Base-by-base conservation (phyloP, 306 rosid species). In the Luffa aegyptiaca region DNA sequence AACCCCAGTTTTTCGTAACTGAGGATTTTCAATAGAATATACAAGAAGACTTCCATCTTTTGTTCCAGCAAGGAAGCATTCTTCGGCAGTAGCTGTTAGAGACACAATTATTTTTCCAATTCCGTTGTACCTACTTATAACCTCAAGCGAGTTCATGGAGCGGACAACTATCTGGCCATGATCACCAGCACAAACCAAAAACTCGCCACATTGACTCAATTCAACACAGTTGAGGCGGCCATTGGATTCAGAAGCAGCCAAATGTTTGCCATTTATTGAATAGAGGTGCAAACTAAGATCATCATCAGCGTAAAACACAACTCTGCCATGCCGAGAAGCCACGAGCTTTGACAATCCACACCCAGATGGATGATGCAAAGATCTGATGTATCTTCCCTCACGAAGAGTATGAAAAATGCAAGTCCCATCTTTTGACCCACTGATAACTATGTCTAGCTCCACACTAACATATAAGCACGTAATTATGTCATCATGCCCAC, bases 401-500 rank as follows among this genome's bases (percentile, higher is more conserved):
- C 91, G 90, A 44, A 95, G 89, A 61, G 98, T 95, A 84, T 95
- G 98, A 80, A 95, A 92, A 85, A 91, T 88, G 78, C 97, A 92
- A 75, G 98, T 95, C 83, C 98, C 97, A 86, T 95, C 98, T 84
- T 92, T 95, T 13, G 98, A 95, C 65, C 98, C 98, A 87, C 98
- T 92, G 84, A 95, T 92, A 86, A 95, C 91, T 51, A 92, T 89
- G 83, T 95, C 98, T 85, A 95, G 98, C 88, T 95, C 98, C 59
- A 85, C 87, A 8, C 96, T 95, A 59, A 92, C 90, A 88, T 83
- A 86, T 80, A 95, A 88, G 87, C 97, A 90, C 68, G 98, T 92
- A 84, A 95, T 95, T 81, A 95, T 83, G 84, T 94, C 97, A 78
- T 94, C 98, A 63, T 94, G 97, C 78, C 97, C 97, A 59, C 97